Evolutionary conservation across 2,329 filamentous ascomycete genomes (phyloP).

Genomic region (Sporothrix globosa): DNA sequence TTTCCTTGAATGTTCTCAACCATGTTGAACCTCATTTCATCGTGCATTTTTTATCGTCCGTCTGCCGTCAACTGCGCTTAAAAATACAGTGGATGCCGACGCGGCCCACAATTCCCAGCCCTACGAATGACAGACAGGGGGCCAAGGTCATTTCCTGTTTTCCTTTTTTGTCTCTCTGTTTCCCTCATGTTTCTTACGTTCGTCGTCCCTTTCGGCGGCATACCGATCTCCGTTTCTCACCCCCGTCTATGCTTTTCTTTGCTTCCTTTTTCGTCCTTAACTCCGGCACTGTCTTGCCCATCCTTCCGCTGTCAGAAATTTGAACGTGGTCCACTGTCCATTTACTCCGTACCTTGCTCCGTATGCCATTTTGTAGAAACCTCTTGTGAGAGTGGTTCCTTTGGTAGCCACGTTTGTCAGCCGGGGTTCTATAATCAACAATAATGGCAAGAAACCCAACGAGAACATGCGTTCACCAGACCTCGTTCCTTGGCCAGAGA

Average conservation of each 20-base stretch:
- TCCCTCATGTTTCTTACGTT: background rate
- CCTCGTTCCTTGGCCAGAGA: slow-evolving; percentile 19
- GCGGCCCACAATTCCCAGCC: slow-evolving; percentile 12
- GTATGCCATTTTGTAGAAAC: no score
- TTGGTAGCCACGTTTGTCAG: no score
- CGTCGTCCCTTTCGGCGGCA: no score
- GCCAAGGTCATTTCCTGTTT: background rate
- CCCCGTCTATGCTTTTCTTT: background rate
- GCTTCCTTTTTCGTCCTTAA: no score
- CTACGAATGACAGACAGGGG: background rate
- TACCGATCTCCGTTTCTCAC: no score
- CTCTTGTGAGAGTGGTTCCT: no score
- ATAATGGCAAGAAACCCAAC: no score
- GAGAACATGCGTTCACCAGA: background rate
- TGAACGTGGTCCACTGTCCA: no score
- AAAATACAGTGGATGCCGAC: background rate
- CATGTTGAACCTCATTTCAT: background rate
- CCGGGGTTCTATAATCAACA: no score
- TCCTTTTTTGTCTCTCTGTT: background rate
- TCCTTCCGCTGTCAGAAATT: no score
- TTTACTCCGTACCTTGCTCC: no score
- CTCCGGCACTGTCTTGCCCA: no score
- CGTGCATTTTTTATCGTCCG: background rate
- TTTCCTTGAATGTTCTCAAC: background rate
- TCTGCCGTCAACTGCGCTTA: background rate